phyloP scores from a whole-genome alignment of 2,329 filamentous ascomycete species.

The Plenodomus tracheiphilus region DNA sequence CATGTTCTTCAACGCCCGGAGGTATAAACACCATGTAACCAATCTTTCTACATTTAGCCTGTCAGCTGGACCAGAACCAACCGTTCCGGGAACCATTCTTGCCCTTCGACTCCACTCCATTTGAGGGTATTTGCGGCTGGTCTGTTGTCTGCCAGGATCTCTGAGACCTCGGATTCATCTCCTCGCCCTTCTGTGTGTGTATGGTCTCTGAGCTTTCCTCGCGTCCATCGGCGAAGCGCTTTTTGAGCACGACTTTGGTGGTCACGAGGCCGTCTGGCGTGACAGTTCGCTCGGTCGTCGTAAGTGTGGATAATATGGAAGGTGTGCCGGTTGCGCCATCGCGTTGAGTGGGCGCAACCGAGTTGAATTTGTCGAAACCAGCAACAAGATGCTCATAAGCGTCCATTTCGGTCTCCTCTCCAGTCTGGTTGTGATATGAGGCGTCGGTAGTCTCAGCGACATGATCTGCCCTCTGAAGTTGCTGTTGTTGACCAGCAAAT shows the following conservation, averaged over 20 bases:
- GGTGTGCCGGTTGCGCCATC: slow-evolving; percentile 20
- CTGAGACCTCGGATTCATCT: slow-evolving; percentile 6
- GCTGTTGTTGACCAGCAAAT: not conserved
- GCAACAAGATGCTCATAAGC: slow-evolving; percentile 53
- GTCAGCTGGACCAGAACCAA: slow-evolving; percentile 40
- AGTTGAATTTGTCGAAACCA: not conserved
- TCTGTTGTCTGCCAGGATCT: slow-evolving; percentile 17
- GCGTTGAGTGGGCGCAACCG: slow-evolving; percentile 8
- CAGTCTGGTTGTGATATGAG: not conserved
- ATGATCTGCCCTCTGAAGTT: not conserved
- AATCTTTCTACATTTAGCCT: not conserved
- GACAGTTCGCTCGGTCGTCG: slow-evolving; percentile 59
- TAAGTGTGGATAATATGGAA: slow-evolving; percentile 58
- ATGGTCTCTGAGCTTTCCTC: slow-evolving; percentile 62
- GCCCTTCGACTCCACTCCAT: slow-evolving; percentile 3
- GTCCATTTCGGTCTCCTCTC: slow-evolving; percentile 54
- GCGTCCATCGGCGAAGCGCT: slow-evolving; percentile 62
- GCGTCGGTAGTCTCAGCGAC: not conserved
- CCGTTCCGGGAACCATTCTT: slow-evolving; percentile 21
- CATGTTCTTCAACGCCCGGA: not conserved
- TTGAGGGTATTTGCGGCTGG: slow-evolving; percentile 7
- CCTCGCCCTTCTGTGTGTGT: slow-evolving; percentile 47
- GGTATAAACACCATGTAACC: too few species aligned
- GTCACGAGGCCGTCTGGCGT: slow-evolving; percentile 61
- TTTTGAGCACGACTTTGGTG: slow-evolving; percentile 61